These are phyloP conservation scores for Oxyria digyna DNA, from an alignment of 148 eudicot species.

Conservation along the genomic window DNA sequence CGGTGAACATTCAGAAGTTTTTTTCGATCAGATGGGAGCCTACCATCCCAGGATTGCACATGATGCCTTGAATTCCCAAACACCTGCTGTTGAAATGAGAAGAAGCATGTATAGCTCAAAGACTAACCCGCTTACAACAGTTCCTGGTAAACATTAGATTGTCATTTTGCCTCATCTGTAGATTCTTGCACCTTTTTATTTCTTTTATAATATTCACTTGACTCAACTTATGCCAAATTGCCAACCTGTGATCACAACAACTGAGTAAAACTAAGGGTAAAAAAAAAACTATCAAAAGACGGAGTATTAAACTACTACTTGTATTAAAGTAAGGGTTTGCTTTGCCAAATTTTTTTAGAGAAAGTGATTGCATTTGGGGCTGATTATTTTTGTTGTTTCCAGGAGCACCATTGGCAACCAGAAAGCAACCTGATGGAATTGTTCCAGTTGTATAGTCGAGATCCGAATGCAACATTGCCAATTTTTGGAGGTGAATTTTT, in stretches of 20 bases:
- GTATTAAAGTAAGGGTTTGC: not conserved
- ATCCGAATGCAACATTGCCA: not conserved
- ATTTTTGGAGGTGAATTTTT: not conserved
- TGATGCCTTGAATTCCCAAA: conserved; percentile 23
- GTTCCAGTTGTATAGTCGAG: not conserved
- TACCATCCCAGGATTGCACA: conserved; percentile 11
- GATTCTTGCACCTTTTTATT: not conserved
- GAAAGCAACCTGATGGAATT: not conserved
- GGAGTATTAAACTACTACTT: not conserved
- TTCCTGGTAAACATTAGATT: conserved; percentile 22
- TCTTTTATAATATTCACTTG: not conserved
- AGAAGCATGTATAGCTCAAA: conserved; percentile 21
- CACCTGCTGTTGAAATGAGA: conserved; percentile 13
- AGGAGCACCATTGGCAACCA: conserved; percentile 5
- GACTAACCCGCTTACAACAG: conserved; percentile 24
- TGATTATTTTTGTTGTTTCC: not conserved
- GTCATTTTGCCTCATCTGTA: not conserved
- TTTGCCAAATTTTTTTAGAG: not conserved
- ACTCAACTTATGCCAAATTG: not conserved
- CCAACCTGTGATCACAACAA: not conserved
- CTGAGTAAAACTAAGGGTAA: too few relatives aligned
- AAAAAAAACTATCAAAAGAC: too few relatives aligned
- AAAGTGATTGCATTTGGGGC: not conserved
- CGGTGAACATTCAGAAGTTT: conserved; percentile 19
- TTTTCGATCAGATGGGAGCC: conserved; percentile 22